These are phyloP conservation scores for Cudoniella acicularis DNA, from an alignment of 495 filamentous ascomycete species.

Conservation along the genomic window DNA sequence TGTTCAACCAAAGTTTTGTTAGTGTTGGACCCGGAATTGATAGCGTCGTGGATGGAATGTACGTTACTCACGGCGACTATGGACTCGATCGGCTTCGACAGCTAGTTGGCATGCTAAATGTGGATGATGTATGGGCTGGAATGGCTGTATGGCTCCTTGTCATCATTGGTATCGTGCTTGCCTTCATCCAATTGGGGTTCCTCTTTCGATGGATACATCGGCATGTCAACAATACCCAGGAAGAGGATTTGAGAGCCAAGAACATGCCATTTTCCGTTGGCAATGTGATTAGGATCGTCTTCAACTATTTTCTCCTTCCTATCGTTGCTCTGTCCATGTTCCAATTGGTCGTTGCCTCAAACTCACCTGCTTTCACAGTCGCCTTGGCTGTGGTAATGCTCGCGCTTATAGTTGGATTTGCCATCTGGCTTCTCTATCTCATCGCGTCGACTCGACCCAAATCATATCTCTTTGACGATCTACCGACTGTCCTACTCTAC, in stretches of 20 bases:
- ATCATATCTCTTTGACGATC: constrained; percentile 85
- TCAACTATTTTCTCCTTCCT: constrained; percentile 88
- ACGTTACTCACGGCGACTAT: constrained; percentile 64
- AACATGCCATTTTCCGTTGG: constrained; percentile 92
- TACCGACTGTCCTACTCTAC: constrained; percentile 83
- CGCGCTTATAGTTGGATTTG: constrained; percentile 64
- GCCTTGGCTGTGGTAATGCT: constrained; percentile 72
- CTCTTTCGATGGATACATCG: constrained; percentile 69
- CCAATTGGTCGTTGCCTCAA: constrained; percentile 73
- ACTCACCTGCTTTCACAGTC: constrained; percentile 64
- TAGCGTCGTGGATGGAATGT: constrained; percentile 79
- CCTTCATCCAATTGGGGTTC: constrained; percentile 78
- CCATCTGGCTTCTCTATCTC: constrained; percentile 72
- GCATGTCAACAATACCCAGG: constrained; percentile 61
- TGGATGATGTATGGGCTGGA: constrained; percentile 86
- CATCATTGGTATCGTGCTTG: constrained; percentile 62
- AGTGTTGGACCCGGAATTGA: constrained; percentile 57
- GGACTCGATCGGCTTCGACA: constrained; percentile 78
- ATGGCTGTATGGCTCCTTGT: constrained; percentile 82
- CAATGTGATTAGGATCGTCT: constrained; percentile 81
- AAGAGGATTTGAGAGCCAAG: constrained; percentile 84
- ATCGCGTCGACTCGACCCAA: constrained; percentile 78
- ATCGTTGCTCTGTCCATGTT: constrained; percentile 83
- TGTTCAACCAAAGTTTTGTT: constrained; percentile 92
- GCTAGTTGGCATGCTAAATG: constrained; percentile 72